These are phyloP conservation scores for Phaeosphaeriaceae sp. DNA, from an alignment of 2,329 filamentous ascomycete genomes.

Conservation along the genomic window DNA sequence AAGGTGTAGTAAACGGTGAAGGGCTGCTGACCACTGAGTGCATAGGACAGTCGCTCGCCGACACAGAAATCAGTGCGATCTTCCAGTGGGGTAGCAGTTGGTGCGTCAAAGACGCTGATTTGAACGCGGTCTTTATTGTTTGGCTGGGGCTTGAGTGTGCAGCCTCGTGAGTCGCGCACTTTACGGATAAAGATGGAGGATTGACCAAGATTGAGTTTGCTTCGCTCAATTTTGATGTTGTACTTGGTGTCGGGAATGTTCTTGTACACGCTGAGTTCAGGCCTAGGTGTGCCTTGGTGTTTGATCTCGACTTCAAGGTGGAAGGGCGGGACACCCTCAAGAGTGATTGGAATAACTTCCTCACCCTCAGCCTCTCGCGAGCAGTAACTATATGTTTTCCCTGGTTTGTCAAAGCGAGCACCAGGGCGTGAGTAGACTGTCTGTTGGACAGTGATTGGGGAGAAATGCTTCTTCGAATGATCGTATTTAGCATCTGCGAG, in stretches of 20 bases:
- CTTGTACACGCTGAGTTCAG: slow-evolving; percentile 81
- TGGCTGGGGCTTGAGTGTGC: slow-evolving; percentile 72
- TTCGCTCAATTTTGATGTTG: slow-evolving; percentile 82
- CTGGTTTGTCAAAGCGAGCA: slow-evolving; percentile 81
- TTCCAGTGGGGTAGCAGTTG: slow-evolving; percentile 87
- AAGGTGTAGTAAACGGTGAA: slow-evolving; percentile 95
- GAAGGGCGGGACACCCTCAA: slow-evolving; percentile 87
- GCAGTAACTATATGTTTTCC: slow-evolving; percentile 95
- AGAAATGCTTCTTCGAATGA: slow-evolving; percentile 69
- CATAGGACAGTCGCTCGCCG: slow-evolving; percentile 91
- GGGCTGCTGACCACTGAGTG: slow-evolving; percentile 85
- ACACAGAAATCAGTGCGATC: slow-evolving; percentile 89
- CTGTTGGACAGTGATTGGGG: slow-evolving; percentile 76
- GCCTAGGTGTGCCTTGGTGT: slow-evolving; percentile 79
- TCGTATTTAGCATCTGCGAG: slow-evolving; percentile 88
- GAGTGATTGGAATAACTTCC: slow-evolving; percentile 84
- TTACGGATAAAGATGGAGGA: slow-evolving; percentile 89
- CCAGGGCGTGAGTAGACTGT: slow-evolving; percentile 83
- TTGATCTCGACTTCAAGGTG: slow-evolving; percentile 91
- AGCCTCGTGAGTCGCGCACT: slow-evolving; percentile 85
- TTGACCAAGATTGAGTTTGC: slow-evolving; percentile 83
- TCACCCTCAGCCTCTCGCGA: slow-evolving; percentile 81
- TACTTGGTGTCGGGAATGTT: slow-evolving; percentile 78
- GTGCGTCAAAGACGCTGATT: slow-evolving; percentile 90
- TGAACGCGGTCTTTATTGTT: slow-evolving; percentile 66